Percentiles rank a stretch among this genome's conserved stretches.
These are phyloP conservation scores for Aspergillus persii DNA, from an alignment of 2,329 filamentous ascomycete species.

Conservation along the genomic window DNA sequence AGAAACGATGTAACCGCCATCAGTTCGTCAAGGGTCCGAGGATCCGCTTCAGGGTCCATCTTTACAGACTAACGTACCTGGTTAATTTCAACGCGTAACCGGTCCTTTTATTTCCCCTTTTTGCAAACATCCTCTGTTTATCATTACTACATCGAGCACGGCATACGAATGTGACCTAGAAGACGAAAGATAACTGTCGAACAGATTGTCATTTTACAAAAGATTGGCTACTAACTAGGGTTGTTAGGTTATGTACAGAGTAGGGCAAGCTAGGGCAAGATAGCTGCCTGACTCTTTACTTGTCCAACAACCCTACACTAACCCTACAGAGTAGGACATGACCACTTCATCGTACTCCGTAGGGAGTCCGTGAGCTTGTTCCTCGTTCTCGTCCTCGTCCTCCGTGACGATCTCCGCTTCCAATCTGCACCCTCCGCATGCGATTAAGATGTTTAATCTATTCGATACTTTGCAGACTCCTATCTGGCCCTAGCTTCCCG, in stretches of 20 bases:
- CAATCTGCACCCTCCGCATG: neutral
- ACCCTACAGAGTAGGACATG: neutral
- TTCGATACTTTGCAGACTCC: neutral
- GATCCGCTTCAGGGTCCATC: conserved; percentile 1
- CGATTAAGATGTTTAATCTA: neutral
- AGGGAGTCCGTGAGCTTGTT: no score
- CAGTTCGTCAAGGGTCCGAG: neutral
- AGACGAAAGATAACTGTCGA: neutral
- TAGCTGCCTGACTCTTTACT: neutral
- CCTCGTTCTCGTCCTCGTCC: neutral
- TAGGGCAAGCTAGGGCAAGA: neutral
- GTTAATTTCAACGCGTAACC: neutral
- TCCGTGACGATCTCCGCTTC: neutral
- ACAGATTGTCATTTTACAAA: neutral
- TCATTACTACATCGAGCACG: conserved; percentile 8
- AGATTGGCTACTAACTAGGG: neutral
- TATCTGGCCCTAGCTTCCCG: neutral
- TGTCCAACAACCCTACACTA: neutral
- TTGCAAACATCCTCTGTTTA: neutral
- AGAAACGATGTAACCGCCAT: neutral
- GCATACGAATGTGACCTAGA: neutral
- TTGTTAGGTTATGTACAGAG: neutral
- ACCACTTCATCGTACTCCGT: no score
- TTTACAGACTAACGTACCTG: neutral
- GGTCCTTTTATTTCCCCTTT: neutral